A percentile compares a stretch with the other conserved stretches of the same genome.
Conservation (phyloP, 1,284 basidiomycete species). For the Xerocomus cyaneibrunnescens region DNA sequence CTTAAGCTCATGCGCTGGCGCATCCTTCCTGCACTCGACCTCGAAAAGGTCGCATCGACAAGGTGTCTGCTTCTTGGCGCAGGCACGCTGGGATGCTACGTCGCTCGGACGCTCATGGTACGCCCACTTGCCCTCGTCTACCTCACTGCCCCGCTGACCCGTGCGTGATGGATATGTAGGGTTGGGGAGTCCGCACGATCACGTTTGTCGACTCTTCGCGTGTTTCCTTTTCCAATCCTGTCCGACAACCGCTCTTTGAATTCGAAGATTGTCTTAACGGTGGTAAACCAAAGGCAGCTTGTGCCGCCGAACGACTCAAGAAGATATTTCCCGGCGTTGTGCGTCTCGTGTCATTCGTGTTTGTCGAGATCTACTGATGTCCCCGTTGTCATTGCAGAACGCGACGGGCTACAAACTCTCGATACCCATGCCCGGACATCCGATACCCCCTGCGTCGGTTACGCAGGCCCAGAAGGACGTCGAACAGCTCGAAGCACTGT, state of each 20-base stretch:
- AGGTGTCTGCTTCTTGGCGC: slow-evolving; percentile 89
- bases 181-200: slow-evolving; percentile 93
- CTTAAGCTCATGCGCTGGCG: slow-evolving; percentile 98
- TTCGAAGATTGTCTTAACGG: slow-evolving; percentile 94
- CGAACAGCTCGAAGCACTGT: slow-evolving; percentile 67
- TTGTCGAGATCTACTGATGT: background rate
- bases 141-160: too few species aligned
- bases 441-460: slow-evolving; percentile 62
- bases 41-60: slow-evolving; percentile 83
- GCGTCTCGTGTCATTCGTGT: background rate
- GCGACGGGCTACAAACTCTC: slow-evolving; percentile 73
- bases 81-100: slow-evolving; percentile 96
- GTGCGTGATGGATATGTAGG: too few species aligned
- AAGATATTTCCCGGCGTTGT: slow-evolving; percentile 93
- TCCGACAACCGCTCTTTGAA: slow-evolving; percentile 93
- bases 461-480: slow-evolving; percentile 69
- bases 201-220: slow-evolving; percentile 89
- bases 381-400: slow-evolving; percentile 55
- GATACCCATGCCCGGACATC: slow-evolving; percentile 98
- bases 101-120: slow-evolving; percentile 87
- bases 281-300: slow-evolving; percentile 90
- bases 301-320: slow-evolving; percentile 85
- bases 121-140: background rate
- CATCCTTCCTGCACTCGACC: slow-evolving; percentile 85
- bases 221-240: slow-evolving; percentile 97